These are phyloP conservation scores for Epichloe scottii DNA, from an alignment of 2,329 filamentous ascomycete genomes.

Conservation along the genomic window DNA sequence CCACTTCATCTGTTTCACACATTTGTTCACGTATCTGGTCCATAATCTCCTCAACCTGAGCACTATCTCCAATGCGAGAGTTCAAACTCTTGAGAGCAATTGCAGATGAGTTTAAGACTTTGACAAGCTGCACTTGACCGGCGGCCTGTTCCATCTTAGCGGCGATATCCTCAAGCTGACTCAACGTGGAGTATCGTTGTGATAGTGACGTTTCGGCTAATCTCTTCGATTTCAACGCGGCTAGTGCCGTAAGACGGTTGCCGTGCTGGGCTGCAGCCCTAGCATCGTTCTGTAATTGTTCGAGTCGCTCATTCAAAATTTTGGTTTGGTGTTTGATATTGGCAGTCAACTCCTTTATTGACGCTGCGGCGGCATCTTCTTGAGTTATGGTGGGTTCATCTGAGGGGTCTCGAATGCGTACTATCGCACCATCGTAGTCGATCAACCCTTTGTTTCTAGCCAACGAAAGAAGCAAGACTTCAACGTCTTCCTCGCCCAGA, in stretches of 20 bases:
- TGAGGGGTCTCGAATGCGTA: constrained; percentile 56
- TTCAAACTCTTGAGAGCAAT: constrained; percentile 63
- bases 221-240: constrained; percentile 73
- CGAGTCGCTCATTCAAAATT: constrained; percentile 53
- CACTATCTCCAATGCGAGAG: constrained; percentile 61
- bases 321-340: constrained; percentile 63
- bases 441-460: constrained; percentile 51
- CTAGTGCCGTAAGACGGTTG: constrained; percentile 63
- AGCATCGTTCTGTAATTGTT: constrained; percentile 50
- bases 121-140: constrained; percentile 72
- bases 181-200: constrained; percentile 58
- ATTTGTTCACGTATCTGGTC: constrained; percentile 69
- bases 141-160: constrained; percentile 74
- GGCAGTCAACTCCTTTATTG: constrained; percentile 65
- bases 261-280: constrained; percentile 59
- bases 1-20: constrained; percentile 70
- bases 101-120: constrained; percentile 68
- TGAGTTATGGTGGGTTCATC: constrained; percentile 47
- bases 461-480: constrained; percentile 58
- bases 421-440: constrained; percentile 50
- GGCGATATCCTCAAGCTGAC: constrained; percentile 74
- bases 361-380: constrained; percentile 72
- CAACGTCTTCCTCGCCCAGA: constrained; percentile 52
- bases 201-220: constrained; percentile 61
- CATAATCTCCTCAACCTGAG: constrained; percentile 63